These are phyloP conservation scores for Aplosporella prunicola DNA, from an alignment of 2,329 filamentous ascomycete species.

Conservation along the genomic window DNA sequence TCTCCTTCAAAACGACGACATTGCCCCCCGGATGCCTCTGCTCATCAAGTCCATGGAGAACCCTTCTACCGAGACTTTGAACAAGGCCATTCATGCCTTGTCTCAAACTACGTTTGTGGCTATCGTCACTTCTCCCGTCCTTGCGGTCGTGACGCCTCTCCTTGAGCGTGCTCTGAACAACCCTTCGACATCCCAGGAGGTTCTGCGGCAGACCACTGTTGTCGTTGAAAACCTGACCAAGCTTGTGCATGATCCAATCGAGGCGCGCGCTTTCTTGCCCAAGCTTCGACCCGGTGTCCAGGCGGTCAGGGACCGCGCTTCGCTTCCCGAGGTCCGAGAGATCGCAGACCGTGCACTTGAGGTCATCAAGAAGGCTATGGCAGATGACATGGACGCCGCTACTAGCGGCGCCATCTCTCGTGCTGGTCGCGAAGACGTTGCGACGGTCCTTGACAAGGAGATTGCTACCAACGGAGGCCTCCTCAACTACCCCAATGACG, in stretches of 20 bases:
- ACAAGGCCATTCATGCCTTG: conserved; percentile 93
- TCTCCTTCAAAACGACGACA: conserved; percentile 92
- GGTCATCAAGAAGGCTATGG: conserved; percentile 93
- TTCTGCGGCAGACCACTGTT: conserved; percentile 88
- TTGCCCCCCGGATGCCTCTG: conserved; percentile 81
- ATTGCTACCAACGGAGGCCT: conserved; percentile 61
- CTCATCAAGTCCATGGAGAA: conserved; percentile 93
- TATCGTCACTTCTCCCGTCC: conserved; percentile 86
- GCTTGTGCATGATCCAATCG: conserved; percentile 89
- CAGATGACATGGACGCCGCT: conserved; percentile 47
- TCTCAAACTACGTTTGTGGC: conserved; percentile 99
- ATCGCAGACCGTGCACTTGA: conserved; percentile 71
- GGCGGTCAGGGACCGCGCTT: conserved; percentile 75
- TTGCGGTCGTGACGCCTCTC: conserved; percentile 87
- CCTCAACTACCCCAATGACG: conserved; percentile 50
- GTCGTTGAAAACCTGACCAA: conserved; percentile 98
- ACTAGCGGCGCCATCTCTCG: conserved; percentile 55
- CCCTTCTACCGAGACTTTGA: conserved; percentile 75
- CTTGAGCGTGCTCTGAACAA: conserved; percentile 91
- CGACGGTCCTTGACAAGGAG: conserved; percentile 63
- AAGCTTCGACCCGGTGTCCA: conserved; percentile 93
- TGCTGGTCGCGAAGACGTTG: conserved; percentile 62
- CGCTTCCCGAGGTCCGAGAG: conserved; percentile 88
- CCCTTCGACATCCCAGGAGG: conserved; percentile 83
- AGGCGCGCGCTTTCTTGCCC: conserved; percentile 88